These are phyloP conservation scores for Smallanthus sonchifolius DNA, from an alignment of 129 eudicot genomes.

Conservation along the genomic window DNA sequence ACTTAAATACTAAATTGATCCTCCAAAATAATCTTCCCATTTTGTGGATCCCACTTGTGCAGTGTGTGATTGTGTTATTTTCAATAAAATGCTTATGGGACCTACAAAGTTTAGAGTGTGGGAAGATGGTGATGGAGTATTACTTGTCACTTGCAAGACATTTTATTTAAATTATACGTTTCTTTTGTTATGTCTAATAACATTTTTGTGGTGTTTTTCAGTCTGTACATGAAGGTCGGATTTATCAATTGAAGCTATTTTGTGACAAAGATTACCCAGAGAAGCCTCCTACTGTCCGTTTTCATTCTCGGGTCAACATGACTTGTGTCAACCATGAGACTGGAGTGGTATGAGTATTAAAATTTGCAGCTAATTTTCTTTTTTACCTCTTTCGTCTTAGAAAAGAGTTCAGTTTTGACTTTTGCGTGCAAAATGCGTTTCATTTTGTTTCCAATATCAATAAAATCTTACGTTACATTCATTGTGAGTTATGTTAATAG, in stretches of 20 bases:
- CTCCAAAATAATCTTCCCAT: neutral
- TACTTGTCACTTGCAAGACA: neutral
- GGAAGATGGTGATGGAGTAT: neutral
- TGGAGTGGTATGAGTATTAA: slow-evolving; percentile 55
- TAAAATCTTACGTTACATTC: neutral
- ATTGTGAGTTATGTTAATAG: neutral
- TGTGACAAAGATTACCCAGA: slow-evolving; percentile 97
- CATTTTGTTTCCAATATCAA: neutral
- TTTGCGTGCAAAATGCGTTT: neutral
- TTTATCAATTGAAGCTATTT: slow-evolving; percentile 83
- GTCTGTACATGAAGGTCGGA: slow-evolving; percentile 96
- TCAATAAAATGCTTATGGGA: neutral
- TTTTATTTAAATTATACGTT: neutral
- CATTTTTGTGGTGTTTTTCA: slow-evolving; percentile 30
- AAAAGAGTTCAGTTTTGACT: neutral
- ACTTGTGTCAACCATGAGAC: slow-evolving; percentile 77
- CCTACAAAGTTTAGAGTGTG: neutral
- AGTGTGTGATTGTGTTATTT: neutral
- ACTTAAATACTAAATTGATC: neutral
- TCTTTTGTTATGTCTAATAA: neutral
- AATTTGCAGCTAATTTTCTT: neutral
- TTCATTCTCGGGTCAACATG: slow-evolving; percentile 84
- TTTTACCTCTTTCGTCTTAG: neutral
- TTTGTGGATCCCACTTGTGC: neutral
- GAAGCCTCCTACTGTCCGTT: slow-evolving; percentile 87